Base-by-base conservation (phyloP, 2,329 filamentous ascomycete genomes). In the Alternaria postmessia region DNA sequence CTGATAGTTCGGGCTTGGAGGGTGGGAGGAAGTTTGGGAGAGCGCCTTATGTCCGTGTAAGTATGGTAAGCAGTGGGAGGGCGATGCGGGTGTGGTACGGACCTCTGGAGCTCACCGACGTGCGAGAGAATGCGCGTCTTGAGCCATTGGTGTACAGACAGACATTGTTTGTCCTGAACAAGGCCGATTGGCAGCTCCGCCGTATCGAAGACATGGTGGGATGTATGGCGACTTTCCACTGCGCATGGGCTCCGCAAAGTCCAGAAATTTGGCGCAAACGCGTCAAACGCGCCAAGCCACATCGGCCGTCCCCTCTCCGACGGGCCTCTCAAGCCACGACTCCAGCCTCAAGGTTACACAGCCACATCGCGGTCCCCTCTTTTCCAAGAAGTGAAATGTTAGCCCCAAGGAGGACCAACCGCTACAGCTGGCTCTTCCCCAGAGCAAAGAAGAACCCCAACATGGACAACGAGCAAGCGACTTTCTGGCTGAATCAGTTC, bases 401-500 rank as follows among this genome's bases (percentile, higher is more conserved):
- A 38, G 51, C 57, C 28, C 54, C 58, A 28, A 57, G 46, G 51
- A 61, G 53, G 34, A 39, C 26, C 43, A 60, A 60, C 47, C 57
- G 46, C 51, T 54, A 59, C 54, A 67, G 67, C 54, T 71, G 69
- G 69, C 61, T 67, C 36, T 64, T 69, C 34, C 57, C 66, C 11
- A 65, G 62, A 57, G 38, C 59, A n/a, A 65, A 60, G 54, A 65
- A 57, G 36, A 49, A 52, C 53, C 39, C 53, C 53, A 61, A 41
- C 2, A 85, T 85, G 80, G 81, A 85, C 46, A 84, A 85, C 68
- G 75, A 81, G 42, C 82, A 86, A 70, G 85, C 87, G 20, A 80
- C 81, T 57, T 72, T 78, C 43, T 91, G 86, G 72, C 83, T 92
- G 28, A 77, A 80, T 34, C 87, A 89, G 24, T 86, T 96, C 51